Conservation (phyloP, 2,329 filamentous ascomycete genomes). For the Cryphonectria parasitica region DNA sequence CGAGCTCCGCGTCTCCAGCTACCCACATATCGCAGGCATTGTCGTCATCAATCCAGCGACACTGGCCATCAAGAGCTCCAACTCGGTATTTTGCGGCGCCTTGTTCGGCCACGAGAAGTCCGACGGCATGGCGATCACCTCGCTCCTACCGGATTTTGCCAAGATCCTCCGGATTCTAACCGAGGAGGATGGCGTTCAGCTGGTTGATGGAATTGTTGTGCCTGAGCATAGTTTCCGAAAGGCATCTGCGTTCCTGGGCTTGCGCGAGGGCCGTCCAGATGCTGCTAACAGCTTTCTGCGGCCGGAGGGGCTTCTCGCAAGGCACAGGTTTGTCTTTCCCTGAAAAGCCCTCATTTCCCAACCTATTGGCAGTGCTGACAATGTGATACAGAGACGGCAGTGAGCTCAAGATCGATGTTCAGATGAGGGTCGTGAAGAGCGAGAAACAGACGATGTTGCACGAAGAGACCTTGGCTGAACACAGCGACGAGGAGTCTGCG, state of each 20-base stretch:
- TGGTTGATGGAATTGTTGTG: constrained; percentile 93
- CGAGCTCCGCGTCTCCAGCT: constrained; percentile 85
- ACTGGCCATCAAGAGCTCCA: constrained; percentile 86
- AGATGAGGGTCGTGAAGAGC: constrained; percentile 94
- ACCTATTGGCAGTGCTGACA: neutral
- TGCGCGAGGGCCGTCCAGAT: constrained; percentile 82
- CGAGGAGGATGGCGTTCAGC: constrained; percentile 80
- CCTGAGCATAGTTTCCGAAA: constrained; percentile 95
- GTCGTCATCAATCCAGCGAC: constrained; percentile 83
- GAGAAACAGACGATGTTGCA: constrained; percentile 68
- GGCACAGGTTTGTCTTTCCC: constrained; percentile 34
- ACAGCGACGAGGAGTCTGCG: constrained; percentile 55
- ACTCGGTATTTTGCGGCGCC: constrained; percentile 90
- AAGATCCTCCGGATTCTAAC: constrained; percentile 79
- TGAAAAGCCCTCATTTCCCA: no score
- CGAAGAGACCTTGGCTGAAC: constrained; percentile 68
- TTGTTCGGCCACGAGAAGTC: constrained; percentile 88
- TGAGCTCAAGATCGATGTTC: constrained; percentile 90
- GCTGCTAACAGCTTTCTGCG: constrained; percentile 78
- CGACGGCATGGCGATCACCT: constrained; percentile 77
- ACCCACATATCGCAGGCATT: constrained; percentile 96
- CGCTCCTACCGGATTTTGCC: constrained; percentile 86
- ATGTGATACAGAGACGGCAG: constrained; percentile 80
- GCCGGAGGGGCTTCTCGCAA: constrained; percentile 81
- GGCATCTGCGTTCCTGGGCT: constrained; percentile 79